Base-by-base conservation (phyloP, 495 filamentous ascomycete species). In the Niebla homalea region DNA sequence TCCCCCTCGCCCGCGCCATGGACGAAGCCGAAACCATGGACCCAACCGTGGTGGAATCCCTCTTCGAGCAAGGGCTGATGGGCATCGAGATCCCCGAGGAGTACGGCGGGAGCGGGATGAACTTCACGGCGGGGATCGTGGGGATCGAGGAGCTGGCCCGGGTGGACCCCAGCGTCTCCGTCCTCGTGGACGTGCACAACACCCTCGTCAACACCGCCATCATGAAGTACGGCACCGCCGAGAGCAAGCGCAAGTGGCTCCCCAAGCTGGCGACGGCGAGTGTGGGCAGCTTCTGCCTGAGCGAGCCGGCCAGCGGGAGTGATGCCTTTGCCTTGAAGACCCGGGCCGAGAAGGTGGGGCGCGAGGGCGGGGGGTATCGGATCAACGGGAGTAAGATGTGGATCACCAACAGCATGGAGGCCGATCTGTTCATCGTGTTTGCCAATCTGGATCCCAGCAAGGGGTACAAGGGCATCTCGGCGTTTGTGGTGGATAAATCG, bases 1-100 rank as follows among this genome's bases (percentile, higher is more conserved):
- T 87, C 42, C 93, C 92, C 32, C 94, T 92, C 66, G 89, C 88
- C 10, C 85, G 92, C 20, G 88, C 93, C 22, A 99, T 99, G 92
- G 92, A 99, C 60, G 92, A 99, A 70, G 82, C 83, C 23, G 92
- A 99, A 72, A 65, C 71, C 7, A 99, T 99, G 92, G 93, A 99
- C 67, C 77, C 83, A 0, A 63, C 75, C 3, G 63, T 99, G 23
- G 82, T 99, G 15, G 88, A 95, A 67, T 83, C 89, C 65, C 75
- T 95, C 26, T 99, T 99, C 60, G 92, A 97, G 70, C 90, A 97
- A 67, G 92, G 92, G 4, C 63, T 99, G 10, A 99, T 99, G 92
- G 84, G 92, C 46, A 77, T 99, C 48, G 92, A 99, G 70, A 88
- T 99, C 20, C 90, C 89, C 22, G 93, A 99, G 67, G 89, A 96